Evolutionary conservation across 2,329 filamentous ascomycete species (phyloP).

Genomic region (Phaeosphaeriaceae sp.): DNA sequence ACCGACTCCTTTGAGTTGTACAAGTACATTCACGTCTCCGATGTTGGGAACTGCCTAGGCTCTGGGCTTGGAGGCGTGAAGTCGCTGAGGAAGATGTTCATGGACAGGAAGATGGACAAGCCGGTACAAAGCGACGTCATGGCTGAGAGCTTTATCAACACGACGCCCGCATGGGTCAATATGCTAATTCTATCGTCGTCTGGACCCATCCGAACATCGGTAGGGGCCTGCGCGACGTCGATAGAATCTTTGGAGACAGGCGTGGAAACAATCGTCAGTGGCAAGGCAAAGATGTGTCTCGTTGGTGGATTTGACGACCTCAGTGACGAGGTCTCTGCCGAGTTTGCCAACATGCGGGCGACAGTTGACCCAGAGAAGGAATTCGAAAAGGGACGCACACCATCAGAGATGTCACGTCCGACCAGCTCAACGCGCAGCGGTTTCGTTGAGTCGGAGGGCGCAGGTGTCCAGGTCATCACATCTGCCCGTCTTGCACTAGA

Average conservation of each 20-base stretch:
- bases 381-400: conserved; percentile 91
- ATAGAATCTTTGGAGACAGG: conserved; percentile 98
- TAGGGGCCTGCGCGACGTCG: conserved; percentile 95
- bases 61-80: conserved; percentile 96
- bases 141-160: conserved; percentile 99
- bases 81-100: conserved; percentile 90
- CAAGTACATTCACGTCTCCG: conserved; percentile 97
- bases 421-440: conserved; percentile 95
- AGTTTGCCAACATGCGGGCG: conserved; percentile 99
- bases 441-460: conserved; percentile 99
- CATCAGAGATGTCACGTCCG: conserved; percentile 95
- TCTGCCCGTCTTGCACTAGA: conserved; percentile 92
- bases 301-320: conserved; percentile 99
- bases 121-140: conserved; percentile 98
- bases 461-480: conserved; percentile 98
- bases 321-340: conserved; percentile 97
- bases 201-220: conserved; percentile 96
- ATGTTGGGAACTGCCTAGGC: conserved; percentile 97
- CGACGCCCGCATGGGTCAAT: conserved; percentile 99
- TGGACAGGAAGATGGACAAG: conserved; percentile 95
- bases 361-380: conserved; percentile 98
- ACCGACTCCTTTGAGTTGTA: conserved; percentile 99
- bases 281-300: conserved; percentile 95
- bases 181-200: conserved; percentile 98
- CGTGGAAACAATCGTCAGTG: conserved; percentile 97